A percentile compares a stretch with the other conserved stretches of the same genome.
Evolutionary conservation across 768 basidiomycete genomes (phyloP).

Genomic region (Boletus rubropictus): DNA sequence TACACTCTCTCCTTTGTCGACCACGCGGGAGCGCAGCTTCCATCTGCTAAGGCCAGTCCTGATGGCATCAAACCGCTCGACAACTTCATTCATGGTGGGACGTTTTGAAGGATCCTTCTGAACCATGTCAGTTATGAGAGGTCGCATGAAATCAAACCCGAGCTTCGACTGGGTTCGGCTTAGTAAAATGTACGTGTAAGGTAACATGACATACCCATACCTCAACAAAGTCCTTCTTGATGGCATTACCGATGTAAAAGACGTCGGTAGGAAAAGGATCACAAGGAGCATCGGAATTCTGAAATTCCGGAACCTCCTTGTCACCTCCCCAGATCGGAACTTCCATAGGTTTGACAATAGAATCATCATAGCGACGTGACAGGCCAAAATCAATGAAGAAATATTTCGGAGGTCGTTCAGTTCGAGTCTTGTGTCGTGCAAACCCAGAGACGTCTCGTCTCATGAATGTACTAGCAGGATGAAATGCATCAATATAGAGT

Average conservation of each 20-base stretch:
- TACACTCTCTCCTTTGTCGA: not conserved
- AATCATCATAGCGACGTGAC: slow-evolving; percentile 27
- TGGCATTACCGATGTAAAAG: slow-evolving; percentile 38
- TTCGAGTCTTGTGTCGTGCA: slow-evolving; percentile 11
- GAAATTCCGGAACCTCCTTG: slow-evolving; percentile 36
- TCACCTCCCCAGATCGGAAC: slow-evolving; percentile 36
- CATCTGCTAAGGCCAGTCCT: slow-evolving; percentile 12
- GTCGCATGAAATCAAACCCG: slow-evolving; percentile 29
- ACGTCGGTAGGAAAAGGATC: slow-evolving; percentile 42
- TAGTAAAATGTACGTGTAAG: not conserved
- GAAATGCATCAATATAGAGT: slow-evolving; percentile 28
- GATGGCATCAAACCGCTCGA: slow-evolving; percentile 26
- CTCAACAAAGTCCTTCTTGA: slow-evolving; percentile 29
- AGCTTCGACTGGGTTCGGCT: not conserved
- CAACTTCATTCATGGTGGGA: slow-evolving; percentile 35
- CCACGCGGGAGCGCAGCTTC: slow-evolving; percentile 28
- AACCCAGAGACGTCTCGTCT: slow-evolving; percentile 17
- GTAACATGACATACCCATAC: slow-evolving; percentile 23
- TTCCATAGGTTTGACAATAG: slow-evolving; percentile 22
- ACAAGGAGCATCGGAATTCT: slow-evolving; percentile 15
- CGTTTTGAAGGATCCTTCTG: slow-evolving; percentile 32
- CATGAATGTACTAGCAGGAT: slow-evolving; percentile 15
- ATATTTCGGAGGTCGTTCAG: slow-evolving; percentile 18
- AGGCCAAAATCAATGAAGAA: slow-evolving; percentile 16
- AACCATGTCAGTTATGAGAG: slow-evolving; percentile 35